Conservation (phyloP, 768 basidiomycete genomes). For the Cantharellus cinnabarinus region DNA sequence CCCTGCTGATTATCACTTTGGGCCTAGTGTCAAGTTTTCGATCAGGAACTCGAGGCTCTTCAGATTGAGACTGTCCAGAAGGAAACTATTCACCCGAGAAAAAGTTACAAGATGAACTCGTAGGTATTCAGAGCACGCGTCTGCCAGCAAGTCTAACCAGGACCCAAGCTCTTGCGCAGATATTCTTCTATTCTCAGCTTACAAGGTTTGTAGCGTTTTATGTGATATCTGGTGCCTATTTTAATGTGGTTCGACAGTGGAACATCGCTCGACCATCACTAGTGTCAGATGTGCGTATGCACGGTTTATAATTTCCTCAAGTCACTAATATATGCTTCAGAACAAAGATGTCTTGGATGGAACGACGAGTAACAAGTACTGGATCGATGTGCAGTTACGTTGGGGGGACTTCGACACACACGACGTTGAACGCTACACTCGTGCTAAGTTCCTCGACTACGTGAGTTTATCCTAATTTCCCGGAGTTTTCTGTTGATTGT, state of each 20-base stretch:
- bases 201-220: conserved; percentile 31
- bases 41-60: conserved; percentile 92
- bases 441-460: conserved; percentile 98
- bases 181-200: conserved; percentile 88
- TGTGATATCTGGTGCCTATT: not conserved
- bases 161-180: conserved; percentile 62
- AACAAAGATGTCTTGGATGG: conserved; percentile 91
- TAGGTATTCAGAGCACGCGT: conserved; percentile 1
- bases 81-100: conserved; percentile 97
- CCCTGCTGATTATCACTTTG: not conserved
- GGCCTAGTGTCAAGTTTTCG: conserved; percentile 82
- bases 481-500: conserved; percentile 1
- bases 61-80: conserved; percentile 99
- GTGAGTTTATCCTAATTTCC: conserved; percentile 22
- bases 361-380: conserved; percentile 97
- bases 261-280: conserved; percentile 92
- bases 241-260: conserved; percentile 35
- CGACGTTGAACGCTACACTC: conserved; percentile 95
- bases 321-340: conserved; percentile 18
- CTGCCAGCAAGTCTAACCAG: not conserved
- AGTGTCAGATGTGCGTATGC: conserved; percentile 58
- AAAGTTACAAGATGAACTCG: conserved; percentile 99
- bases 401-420: conserved; percentile 99
- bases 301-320: no score
- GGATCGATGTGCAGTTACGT: conserved; percentile 87